Evolutionary conservation across 164 flowering plant species (phyloP).

Genomic region (Umbellularia californica): DNA sequence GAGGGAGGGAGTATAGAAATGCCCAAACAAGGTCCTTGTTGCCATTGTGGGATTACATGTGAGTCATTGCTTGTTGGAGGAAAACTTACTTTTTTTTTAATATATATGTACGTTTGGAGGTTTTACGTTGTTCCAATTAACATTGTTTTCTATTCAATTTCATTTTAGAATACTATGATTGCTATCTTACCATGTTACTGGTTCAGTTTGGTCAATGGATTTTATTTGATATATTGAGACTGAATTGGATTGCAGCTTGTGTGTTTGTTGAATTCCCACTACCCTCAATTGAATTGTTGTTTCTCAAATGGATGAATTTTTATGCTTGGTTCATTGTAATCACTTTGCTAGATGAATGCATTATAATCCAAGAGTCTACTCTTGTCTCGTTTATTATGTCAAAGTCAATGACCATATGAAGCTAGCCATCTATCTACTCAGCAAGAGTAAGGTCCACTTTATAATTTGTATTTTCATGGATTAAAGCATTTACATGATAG

Average conservation of each 20-base stretch:
- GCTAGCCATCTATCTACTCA: too few species aligned
- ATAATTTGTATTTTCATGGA: too few species aligned
- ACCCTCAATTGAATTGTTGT: background rate
- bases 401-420: too few species aligned
- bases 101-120: background rate
- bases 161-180: background rate
- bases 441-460: too few species aligned
- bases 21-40: conserved; percentile 35
- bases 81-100: background rate
- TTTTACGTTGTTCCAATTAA: background rate
- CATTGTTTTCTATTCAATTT: conserved; percentile 1
- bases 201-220: background rate
- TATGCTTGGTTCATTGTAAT: background rate
- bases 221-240: background rate
- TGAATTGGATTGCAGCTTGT: background rate
- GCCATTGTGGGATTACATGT: conserved; percentile 31
- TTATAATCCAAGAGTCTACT: too few species aligned
- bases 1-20: conserved; percentile 7
- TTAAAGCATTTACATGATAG: too few species aligned
- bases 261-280: background rate
- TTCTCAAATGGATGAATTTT: background rate
- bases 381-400: too few species aligned
- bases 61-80: conserved; percentile 11
- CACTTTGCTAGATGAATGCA: background rate
- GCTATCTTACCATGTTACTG: background rate